A percentile compares a stretch with the other conserved stretches of the same genome.
Evolutionary conservation across 192 early-diverging fungal species (phyloP).

Genomic region (Chytriomyces sp.): DNA sequence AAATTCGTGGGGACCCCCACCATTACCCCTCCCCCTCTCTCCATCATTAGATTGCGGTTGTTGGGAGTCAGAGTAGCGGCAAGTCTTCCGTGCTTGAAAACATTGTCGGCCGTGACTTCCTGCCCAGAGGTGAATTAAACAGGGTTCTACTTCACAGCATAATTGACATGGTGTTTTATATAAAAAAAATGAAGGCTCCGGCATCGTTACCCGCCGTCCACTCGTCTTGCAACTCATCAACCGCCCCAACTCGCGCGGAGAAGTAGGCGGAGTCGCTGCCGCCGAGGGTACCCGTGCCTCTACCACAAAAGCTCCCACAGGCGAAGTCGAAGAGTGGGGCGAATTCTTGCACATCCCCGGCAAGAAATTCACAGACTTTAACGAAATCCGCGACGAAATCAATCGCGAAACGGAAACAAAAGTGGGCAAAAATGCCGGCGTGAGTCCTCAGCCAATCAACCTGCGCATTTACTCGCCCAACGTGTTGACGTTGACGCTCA

Average conservation of each 20-base stretch:
- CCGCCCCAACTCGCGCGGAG: slow-evolving; percentile 69
- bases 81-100: slow-evolving; percentile 99
- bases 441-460: slow-evolving; percentile 97
- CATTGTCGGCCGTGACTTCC: slow-evolving; percentile 96
- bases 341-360: slow-evolving; percentile 99
- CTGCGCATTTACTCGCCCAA: slow-evolving; percentile 97
- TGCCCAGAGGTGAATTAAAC: slow-evolving; percentile 78
- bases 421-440: slow-evolving; percentile 67
- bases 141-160: background rate
- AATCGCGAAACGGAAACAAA: slow-evolving; percentile 82
- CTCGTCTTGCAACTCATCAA: slow-evolving; percentile 98
- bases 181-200: slow-evolving; percentile 68
- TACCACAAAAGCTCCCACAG: background rate
- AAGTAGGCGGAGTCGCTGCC: slow-evolving; percentile 59
- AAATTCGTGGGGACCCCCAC: background rate
- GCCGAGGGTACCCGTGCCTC: slow-evolving; percentile 25
- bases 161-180: background rate
- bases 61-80: slow-evolving; percentile 67
- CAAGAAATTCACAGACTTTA: slow-evolving; percentile 93
- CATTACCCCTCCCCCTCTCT: background rate
- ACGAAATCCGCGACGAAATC: slow-evolving; percentile 97
- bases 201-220: slow-evolving; percentile 97
- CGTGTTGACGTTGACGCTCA: slow-evolving; percentile 96
- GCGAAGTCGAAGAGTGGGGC: slow-evolving; percentile 35
- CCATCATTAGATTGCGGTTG: slow-evolving; percentile 56